These are phyloP conservation scores for Zymoseptoria crescenta DNA, from an alignment of 2,329 filamentous ascomycete species.

Conservation along the genomic window DNA sequence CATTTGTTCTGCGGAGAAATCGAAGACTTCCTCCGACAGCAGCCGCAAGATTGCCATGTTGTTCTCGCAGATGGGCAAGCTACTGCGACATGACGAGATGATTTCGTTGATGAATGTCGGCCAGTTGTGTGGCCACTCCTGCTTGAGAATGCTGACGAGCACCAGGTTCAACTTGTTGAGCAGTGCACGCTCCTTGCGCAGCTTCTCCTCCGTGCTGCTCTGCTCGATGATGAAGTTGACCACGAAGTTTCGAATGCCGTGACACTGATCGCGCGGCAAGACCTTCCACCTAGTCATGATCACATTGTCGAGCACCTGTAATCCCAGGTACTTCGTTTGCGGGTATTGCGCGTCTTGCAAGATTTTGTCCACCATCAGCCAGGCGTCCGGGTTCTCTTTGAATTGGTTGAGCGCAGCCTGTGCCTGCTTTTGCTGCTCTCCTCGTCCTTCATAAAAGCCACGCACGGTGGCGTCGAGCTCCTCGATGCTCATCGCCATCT, in stretches of 20 bases:
- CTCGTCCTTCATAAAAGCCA: conserved; percentile 94
- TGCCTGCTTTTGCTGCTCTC: conserved; percentile 92
- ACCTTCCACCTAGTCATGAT: conserved; percentile 99
- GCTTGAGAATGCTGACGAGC: conserved; percentile 93
- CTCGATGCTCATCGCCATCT: conserved; percentile 66
- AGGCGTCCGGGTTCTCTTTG: conserved; percentile 97
- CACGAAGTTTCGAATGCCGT: conserved; percentile 97
- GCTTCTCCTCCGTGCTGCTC: conserved; percentile 80
- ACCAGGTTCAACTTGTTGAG: conserved; percentile 98
- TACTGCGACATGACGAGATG: conserved; percentile 89
- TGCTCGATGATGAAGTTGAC: conserved; percentile 97
- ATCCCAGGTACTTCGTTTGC: conserved; percentile 93
- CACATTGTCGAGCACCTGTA: conserved; percentile 96
- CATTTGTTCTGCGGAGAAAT: conserved; percentile 98
- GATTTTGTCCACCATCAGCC: conserved; percentile 96
- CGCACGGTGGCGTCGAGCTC: conserved; percentile 96
- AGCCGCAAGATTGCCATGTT: conserved; percentile 98
- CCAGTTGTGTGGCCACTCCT: conserved; percentile 99
- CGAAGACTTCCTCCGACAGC: conserved; percentile 95
- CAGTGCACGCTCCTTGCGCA: conserved; percentile 76
- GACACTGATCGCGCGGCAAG: conserved; percentile 87
- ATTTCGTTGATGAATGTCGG: conserved; percentile 99
- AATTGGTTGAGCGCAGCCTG: conserved; percentile 93
- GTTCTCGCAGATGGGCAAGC: conserved; percentile 96
- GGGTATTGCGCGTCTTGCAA: conserved; percentile 86